Percentiles rank a stretch among this genome's conserved stretches.
These are phyloP conservation scores for Trichoderma sp. DNA, from an alignment of 2,329 filamentous ascomycete species.

Conservation along the genomic window DNA sequence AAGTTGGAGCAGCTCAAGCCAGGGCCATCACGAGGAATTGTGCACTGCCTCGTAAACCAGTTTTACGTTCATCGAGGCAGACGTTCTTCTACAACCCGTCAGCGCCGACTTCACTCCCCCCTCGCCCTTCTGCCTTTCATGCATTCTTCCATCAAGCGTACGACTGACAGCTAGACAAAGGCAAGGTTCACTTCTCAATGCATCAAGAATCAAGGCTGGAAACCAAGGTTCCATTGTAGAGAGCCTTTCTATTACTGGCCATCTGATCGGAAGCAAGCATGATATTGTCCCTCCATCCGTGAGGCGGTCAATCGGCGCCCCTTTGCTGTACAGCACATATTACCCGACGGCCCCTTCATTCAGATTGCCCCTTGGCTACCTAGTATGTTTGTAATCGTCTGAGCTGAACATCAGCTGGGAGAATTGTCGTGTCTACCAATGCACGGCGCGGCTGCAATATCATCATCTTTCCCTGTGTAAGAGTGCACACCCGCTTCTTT, in stretches of 20 bases:
- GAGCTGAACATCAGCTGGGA: neutral
- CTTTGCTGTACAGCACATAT: neutral
- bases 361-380: neutral
- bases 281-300: neutral
- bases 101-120: neutral
- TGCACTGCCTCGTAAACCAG: no score
- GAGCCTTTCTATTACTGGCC: neutral
- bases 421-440: neutral
- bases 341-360: neutral
- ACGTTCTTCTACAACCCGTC: neutral
- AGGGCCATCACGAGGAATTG: no score
- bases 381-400: neutral
- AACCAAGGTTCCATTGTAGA: neutral
- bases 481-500: neutral
- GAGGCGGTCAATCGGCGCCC: neutral
- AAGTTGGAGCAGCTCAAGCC: no score
- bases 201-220: neutral
- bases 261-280: neutral
- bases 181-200: neutral
- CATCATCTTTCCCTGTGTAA: no score
- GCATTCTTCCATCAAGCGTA: conserved; percentile 8
- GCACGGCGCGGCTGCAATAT: no score
- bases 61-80: no score
- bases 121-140: neutral
- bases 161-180: conserved; percentile 4